phyloP scores from a whole-genome alignment of 2,329 filamentous ascomycete genomes.

The Botrytis hyacinthi region DNA sequence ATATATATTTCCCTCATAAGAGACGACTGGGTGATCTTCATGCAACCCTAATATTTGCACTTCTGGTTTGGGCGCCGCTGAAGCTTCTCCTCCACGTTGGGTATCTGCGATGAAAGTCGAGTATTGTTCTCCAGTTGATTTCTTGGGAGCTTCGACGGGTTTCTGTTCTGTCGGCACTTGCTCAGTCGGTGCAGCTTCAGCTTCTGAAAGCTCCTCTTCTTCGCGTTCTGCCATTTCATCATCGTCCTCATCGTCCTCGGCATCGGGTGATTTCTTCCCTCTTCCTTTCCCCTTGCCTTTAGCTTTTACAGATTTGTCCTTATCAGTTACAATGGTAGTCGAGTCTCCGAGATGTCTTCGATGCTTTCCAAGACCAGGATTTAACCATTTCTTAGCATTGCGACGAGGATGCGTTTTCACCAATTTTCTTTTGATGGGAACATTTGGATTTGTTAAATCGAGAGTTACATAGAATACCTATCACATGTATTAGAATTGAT shows the following conservation, averaged over 20 bases:
- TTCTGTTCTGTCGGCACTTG: conserved; percentile 23
- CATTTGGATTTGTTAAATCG: conserved; percentile 52
- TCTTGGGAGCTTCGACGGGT: not conserved
- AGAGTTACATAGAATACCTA: conserved; percentile 64
- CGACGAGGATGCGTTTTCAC: conserved; percentile 22
- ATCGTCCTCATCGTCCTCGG: conserved; percentile 18
- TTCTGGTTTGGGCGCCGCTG: conserved; percentile 30
- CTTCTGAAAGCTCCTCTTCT: conserved; percentile 32
- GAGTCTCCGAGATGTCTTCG: conserved; percentile 14
- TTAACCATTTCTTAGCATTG: conserved; percentile 29
- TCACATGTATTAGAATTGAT: conserved; percentile 14
- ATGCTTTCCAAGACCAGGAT: conserved; percentile 21
- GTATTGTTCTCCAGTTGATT: not conserved
- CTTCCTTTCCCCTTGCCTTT: conserved; percentile 13
- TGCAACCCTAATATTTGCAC: conserved; percentile 86
- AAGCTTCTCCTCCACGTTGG: conserved; percentile 21
- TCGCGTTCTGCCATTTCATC: conserved; percentile 27
- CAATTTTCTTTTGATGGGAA: conserved; percentile 27
- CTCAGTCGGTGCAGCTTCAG: conserved; percentile 31
- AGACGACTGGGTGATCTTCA: conserved; percentile 70
- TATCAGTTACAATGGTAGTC: conserved; percentile 13
- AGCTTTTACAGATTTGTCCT: not conserved
- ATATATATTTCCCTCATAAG: conserved; percentile 76
- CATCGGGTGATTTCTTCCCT: conserved; percentile 12
- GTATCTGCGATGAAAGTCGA: conserved; percentile 19